Conservation (phyloP, 805 yeast genomes). For the Wickerhamiella hasegawae region DNA sequence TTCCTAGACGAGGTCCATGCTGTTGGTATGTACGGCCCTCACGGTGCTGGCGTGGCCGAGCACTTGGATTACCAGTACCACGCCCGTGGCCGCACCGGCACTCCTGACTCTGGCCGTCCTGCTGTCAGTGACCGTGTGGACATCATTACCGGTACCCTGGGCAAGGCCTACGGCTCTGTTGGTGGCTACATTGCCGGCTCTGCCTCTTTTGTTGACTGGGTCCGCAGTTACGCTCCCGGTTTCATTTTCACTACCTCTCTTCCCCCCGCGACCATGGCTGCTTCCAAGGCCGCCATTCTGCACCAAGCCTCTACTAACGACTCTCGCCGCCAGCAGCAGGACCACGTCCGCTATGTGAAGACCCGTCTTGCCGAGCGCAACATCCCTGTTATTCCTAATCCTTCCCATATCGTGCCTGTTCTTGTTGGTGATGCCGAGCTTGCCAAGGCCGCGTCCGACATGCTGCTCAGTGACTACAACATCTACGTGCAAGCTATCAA, state of each 20-base stretch:
- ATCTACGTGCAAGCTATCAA: slow-evolving; percentile 97
- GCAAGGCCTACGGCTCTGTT: slow-evolving; percentile 91
- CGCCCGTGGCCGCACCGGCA: slow-evolving; percentile 31
- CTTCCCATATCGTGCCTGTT: slow-evolving; percentile 93
- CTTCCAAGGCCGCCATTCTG: slow-evolving; percentile 75
- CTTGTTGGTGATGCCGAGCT: slow-evolving; percentile 86
- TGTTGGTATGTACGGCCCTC: slow-evolving; percentile 98
- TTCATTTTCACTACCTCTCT: slow-evolving; percentile 92
- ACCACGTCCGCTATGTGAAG: slow-evolving; percentile 74
- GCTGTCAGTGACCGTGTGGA: slow-evolving; percentile 80
- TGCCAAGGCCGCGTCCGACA: slow-evolving; percentile 83
- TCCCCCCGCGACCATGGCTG: slow-evolving; percentile 98
- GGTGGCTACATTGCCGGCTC: slow-evolving; percentile 97
- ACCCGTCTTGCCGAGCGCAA: slow-evolving; percentile 48
- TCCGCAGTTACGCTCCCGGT: slow-evolving; percentile 93
- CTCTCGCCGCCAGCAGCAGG: slow-evolving; percentile 74
- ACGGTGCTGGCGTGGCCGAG: slow-evolving; percentile 99
- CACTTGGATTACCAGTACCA: slow-evolving; percentile 82
- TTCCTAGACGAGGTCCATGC: slow-evolving; percentile 98
- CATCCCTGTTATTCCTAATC: slow-evolving; percentile 93
- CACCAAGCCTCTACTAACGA: slow-evolving; percentile 62
- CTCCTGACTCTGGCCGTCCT: slow-evolving; percentile 34
- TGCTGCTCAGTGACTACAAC: slow-evolving; percentile 64
- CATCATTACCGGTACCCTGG: slow-evolving; percentile 93
- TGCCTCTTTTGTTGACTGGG: slow-evolving; percentile 74